A percentile compares a stretch with the other conserved stretches of the same genome.
Conservation (phyloP, 352 stramenopile species). For the Phytophthora palmivora region DNA sequence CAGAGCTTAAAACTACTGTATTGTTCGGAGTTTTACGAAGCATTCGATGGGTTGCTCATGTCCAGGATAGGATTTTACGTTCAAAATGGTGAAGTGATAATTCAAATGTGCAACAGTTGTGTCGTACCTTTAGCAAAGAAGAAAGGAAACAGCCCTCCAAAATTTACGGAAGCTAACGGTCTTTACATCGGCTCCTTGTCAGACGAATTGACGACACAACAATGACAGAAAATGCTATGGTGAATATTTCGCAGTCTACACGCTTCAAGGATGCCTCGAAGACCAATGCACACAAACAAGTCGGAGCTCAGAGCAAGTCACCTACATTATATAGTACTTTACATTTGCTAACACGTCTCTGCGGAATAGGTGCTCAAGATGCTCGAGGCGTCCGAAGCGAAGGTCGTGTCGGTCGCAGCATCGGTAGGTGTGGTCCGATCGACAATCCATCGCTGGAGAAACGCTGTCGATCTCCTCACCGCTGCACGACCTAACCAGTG, state of each 20-base stretch:
- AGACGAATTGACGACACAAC: too few relatives aligned
- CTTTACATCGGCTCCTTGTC: too few relatives aligned
- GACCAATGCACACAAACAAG: background rate
- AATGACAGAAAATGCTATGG: too few relatives aligned
- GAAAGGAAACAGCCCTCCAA: background rate
- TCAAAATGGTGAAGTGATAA: background rate
- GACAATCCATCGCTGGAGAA: background rate
- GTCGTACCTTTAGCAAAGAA: background rate
- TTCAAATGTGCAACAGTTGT: background rate
- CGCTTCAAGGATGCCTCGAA: too few relatives aligned
- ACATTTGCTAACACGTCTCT: background rate
- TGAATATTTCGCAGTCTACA: too few relatives aligned
- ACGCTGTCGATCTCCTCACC: background rate
- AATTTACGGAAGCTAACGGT: slow-evolving; percentile 4
- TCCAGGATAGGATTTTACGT: too few relatives aligned
- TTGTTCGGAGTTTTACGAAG: background rate
- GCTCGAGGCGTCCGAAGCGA: background rate
- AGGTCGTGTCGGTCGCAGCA: background rate
- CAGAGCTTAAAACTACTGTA: background rate
- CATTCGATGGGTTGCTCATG: too few relatives aligned
- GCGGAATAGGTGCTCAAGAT: background rate
- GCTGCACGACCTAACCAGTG: background rate
- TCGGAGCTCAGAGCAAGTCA: background rate
- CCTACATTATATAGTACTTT: background rate
- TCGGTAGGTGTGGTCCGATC: background rate